phyloP scores from a whole-genome alignment of 108 stramenopile species.

The Skeletonema costatum region DNA sequence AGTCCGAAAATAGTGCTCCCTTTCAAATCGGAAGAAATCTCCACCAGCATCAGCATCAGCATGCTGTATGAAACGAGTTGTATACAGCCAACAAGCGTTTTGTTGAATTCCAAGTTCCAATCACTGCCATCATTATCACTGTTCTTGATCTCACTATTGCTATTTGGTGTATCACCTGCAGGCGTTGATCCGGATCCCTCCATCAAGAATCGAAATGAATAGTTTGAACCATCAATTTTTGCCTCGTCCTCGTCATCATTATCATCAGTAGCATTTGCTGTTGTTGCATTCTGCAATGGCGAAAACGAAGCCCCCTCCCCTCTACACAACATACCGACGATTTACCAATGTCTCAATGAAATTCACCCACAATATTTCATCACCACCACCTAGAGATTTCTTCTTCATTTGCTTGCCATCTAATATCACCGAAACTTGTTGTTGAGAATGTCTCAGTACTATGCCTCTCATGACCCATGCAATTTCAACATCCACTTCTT shows the following conservation, averaged over 20 bases:
- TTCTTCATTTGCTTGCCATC: neutral
- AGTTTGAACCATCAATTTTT: slow-evolving; percentile 11
- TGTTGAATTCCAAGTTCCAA: slow-evolving; percentile 13
- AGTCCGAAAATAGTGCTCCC: slow-evolving; percentile 5
- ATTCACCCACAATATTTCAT: slow-evolving; percentile 4
- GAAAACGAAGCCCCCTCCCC: neutral
- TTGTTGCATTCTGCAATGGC: neutral
- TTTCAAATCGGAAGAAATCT: neutral
- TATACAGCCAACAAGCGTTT: slow-evolving; percentile 15
- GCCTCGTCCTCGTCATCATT: neutral
- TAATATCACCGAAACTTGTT: neutral
- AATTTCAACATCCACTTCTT: slow-evolving; percentile 32
- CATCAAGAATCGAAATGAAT: slow-evolving; percentile 35
- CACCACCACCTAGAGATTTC: neutral
- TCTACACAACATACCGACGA: slow-evolving; percentile 1
- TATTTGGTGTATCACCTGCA: neutral
- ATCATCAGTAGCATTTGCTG: neutral
- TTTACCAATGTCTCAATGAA: slow-evolving; percentile 8
- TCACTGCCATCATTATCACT: neutral
- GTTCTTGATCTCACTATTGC: neutral
- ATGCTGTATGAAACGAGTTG: slow-evolving; percentile 12
- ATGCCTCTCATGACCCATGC: slow-evolving; percentile 16
- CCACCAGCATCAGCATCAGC: neutral
- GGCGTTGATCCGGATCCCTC: neutral
- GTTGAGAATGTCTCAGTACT: neutral